These are phyloP conservation scores for Mediolabrus comicus DNA, from an alignment of 108 stramenopile species.

Conservation along the genomic window DNA sequence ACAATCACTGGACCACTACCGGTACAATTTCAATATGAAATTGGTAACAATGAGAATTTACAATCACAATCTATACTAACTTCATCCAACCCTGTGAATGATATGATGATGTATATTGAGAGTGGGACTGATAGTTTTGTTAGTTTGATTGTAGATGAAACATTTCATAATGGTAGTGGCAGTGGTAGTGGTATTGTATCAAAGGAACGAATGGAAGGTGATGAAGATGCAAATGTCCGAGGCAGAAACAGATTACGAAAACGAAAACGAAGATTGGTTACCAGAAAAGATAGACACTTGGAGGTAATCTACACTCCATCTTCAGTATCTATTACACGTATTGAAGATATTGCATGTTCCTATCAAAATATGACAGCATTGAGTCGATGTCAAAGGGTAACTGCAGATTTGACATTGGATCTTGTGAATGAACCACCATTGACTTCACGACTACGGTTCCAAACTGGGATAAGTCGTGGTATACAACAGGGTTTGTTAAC, in stretches of 20 bases:
- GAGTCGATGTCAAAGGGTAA: background rate
- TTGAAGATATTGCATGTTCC: slow-evolving; percentile 13
- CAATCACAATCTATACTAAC: slow-evolving; percentile 4
- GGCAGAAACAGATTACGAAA: background rate
- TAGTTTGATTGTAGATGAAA: slow-evolving; percentile 4
- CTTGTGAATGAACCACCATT: background rate
- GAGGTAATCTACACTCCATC: slow-evolving; percentile 7
- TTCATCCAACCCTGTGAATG: background rate
- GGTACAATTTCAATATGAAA: slow-evolving; percentile 23
- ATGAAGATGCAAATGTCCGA: background rate
- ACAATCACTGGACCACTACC: background rate
- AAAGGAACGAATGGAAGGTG: background rate
- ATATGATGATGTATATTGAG: slow-evolving; percentile 5
- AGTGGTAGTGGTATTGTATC: background rate
- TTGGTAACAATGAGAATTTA: slow-evolving; percentile 9
- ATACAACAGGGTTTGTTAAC: background rate
- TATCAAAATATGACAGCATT: background rate
- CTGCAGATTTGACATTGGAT: background rate
- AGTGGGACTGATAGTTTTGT: slow-evolving; percentile 10
- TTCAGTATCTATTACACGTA: background rate
- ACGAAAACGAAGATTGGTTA: background rate
- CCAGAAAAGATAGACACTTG: background rate
- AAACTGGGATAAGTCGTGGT: background rate
- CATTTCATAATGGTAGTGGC: slow-evolving; percentile 2
- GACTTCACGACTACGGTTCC: background rate